phyloP scores from a whole-genome alignment of 495 filamentous ascomycete species.

The Podospora comata region DNA sequence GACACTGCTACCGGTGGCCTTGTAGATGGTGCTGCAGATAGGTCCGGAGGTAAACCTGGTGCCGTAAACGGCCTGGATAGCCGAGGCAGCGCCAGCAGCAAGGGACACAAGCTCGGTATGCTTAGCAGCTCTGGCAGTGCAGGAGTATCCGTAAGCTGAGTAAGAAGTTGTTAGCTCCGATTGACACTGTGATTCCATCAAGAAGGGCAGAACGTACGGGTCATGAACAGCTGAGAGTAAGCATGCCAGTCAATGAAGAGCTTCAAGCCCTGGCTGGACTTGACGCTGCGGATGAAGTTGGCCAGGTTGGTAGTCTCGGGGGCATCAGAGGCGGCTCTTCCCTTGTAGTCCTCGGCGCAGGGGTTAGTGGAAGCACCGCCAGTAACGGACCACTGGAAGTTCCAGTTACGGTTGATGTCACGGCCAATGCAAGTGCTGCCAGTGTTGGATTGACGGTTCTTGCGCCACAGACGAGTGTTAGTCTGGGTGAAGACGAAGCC shows the following conservation, averaged over 20 bases:
- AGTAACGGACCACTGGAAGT: constrained; percentile 47
- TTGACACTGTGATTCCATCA: neutral
- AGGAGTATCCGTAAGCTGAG: constrained; percentile 38
- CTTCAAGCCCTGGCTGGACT: constrained; percentile 47
- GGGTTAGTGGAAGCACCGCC: constrained; percentile 51
- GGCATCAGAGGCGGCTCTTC: constrained; percentile 41
- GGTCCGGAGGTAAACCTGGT: constrained; percentile 50
- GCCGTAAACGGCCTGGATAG: constrained; percentile 50
- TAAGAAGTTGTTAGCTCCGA: constrained; percentile 14
- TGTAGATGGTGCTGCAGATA: constrained; percentile 59
- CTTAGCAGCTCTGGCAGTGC: constrained; percentile 38
- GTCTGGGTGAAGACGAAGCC: constrained; percentile 61
- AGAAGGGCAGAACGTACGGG: constrained; percentile 20
- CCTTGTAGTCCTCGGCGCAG: constrained; percentile 54
- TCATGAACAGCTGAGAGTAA: constrained; percentile 50
- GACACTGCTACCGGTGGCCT: constrained; percentile 52
- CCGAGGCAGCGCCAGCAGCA: constrained; percentile 41
- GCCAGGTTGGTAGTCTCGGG: constrained; percentile 50
- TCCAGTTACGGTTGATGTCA: constrained; percentile 66
- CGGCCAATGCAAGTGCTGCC: constrained; percentile 51
- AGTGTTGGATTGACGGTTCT: constrained; percentile 52
- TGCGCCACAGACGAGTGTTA: constrained; percentile 57
- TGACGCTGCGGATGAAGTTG: constrained; percentile 39
- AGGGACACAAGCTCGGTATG: constrained; percentile 46
- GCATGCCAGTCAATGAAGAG: constrained; percentile 61